Conservation (phyloP, 805 yeast species). For the Saccharomycopsis sp. region DNA sequence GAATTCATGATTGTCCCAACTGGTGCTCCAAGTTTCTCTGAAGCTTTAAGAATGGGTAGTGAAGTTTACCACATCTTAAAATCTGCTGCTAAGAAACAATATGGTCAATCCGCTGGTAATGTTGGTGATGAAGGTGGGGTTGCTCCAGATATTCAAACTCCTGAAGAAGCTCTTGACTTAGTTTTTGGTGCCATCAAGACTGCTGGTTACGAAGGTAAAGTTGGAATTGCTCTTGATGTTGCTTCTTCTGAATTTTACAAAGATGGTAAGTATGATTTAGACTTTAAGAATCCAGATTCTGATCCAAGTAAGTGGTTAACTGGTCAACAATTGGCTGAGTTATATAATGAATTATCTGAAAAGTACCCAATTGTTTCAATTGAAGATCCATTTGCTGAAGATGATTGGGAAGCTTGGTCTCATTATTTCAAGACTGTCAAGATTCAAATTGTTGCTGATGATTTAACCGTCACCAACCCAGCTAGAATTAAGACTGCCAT, state of each 20-base stretch:
- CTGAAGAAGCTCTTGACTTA: constrained; percentile 95
- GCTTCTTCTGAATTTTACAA: constrained; percentile 98
- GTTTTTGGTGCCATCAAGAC: constrained; percentile 78
- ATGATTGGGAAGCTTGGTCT: constrained; percentile 98
- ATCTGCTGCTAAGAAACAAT: constrained; percentile 83
- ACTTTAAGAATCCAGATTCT: constrained; percentile 94
- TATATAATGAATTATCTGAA: constrained; percentile 69
- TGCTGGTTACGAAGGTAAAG: constrained; percentile 94
- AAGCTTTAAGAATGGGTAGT: constrained; percentile 93
- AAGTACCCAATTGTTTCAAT: constrained; percentile 97
- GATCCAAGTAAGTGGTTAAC: constrained; percentile 86
- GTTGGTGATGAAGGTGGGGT: constrained; percentile 99
- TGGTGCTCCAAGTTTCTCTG: constrained; percentile 82
- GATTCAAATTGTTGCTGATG: constrained; percentile 94
- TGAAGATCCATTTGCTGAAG: constrained; percentile 99
- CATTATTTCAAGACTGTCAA: constrained; percentile 69
- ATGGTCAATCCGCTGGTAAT: constrained; percentile 98
- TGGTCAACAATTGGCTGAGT: constrained; percentile 76
- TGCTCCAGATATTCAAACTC: constrained; percentile 93
- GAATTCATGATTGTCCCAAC: constrained; percentile 99
- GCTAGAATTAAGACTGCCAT: constrained; percentile 88
- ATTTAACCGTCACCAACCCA: constrained; percentile 98
- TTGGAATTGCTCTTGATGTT: constrained; percentile 87
- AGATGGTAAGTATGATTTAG: constrained; percentile 95
- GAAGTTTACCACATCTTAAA: constrained; percentile 98